phyloP scores from a whole-genome alignment of 768 basidiomycete genomes.

The Tricholoma furcatifolium region DNA sequence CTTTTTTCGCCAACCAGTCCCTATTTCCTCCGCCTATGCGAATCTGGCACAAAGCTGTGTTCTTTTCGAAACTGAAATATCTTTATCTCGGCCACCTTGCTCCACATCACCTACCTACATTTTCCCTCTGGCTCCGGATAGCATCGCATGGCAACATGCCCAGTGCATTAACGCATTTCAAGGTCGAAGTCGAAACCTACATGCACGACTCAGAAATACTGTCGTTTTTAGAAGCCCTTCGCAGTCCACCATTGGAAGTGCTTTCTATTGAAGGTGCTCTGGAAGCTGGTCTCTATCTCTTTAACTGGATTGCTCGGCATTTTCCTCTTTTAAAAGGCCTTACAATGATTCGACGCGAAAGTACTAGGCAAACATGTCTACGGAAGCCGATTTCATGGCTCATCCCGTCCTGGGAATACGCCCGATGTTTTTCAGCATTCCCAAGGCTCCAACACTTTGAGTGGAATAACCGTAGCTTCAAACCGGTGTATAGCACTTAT shows the following conservation, averaged over 20 bases:
- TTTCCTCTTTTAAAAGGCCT: constrained; percentile 1
- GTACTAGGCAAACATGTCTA: neutral
- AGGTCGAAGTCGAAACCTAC: neutral
- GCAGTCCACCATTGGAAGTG: neutral
- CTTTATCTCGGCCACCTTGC: neutral
- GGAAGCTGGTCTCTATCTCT: neutral
- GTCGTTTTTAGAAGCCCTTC: neutral
- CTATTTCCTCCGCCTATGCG: neutral
- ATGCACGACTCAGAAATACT: neutral
- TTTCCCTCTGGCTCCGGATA: neutral
- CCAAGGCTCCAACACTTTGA: neutral
- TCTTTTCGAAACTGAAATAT: constrained; percentile 2
- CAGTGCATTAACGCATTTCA: neutral
- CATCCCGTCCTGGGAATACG: constrained; percentile 6
- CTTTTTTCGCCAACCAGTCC: no score
- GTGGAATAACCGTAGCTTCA: neutral
- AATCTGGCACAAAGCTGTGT: neutral
- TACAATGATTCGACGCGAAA: constrained; percentile 1
- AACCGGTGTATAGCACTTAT: neutral
- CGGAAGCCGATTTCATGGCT: neutral
- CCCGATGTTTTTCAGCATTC: neutral
- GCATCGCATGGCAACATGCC: neutral
- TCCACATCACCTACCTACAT: neutral
- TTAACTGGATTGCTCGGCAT: neutral
- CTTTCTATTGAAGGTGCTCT: neutral